Conservation (phyloP, 768 basidiomycete genomes). For the Pisolithus albus region DNA sequence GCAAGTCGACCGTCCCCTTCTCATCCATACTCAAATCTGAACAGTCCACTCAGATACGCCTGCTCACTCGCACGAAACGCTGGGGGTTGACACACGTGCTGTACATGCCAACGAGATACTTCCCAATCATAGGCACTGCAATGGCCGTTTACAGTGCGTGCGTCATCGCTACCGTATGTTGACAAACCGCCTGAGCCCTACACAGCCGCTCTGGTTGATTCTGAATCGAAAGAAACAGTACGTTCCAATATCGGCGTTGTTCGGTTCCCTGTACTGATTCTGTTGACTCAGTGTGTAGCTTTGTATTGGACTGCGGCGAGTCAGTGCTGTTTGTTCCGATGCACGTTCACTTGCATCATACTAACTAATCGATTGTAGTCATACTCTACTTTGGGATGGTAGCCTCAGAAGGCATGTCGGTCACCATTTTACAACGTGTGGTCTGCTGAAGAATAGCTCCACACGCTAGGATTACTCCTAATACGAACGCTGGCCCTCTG, state of each 20-base stretch:
- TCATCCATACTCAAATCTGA: neutral
- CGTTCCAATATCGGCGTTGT: neutral
- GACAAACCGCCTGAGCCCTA: neutral
- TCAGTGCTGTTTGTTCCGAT: neutral
- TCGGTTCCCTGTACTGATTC: neutral
- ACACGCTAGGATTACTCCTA: conserved; percentile 3
- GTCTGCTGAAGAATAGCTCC: neutral
- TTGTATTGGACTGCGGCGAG: neutral
- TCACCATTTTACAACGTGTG: neutral
- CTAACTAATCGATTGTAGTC: neutral
- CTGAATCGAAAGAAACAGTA: neutral
- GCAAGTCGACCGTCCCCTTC: neutral
- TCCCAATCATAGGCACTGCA: neutral
- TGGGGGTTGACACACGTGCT: conserved; percentile 1
- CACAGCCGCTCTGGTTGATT: neutral
- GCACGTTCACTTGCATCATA: neutral
- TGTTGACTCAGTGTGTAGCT: neutral
- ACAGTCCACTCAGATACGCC: neutral
- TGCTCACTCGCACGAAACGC: neutral
- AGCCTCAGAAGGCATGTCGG: conserved; percentile 4
- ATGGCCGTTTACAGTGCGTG: conserved; percentile 3
- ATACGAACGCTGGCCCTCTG: conserved; percentile 8
- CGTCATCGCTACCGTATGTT: too few relatives aligned
- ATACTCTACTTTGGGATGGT: conserved; percentile 1
- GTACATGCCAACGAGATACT: conserved; percentile 7